Base-by-base conservation (phyloP, 2,329 filamentous ascomycete genomes). In the Diaporthe ilicicola region DNA sequence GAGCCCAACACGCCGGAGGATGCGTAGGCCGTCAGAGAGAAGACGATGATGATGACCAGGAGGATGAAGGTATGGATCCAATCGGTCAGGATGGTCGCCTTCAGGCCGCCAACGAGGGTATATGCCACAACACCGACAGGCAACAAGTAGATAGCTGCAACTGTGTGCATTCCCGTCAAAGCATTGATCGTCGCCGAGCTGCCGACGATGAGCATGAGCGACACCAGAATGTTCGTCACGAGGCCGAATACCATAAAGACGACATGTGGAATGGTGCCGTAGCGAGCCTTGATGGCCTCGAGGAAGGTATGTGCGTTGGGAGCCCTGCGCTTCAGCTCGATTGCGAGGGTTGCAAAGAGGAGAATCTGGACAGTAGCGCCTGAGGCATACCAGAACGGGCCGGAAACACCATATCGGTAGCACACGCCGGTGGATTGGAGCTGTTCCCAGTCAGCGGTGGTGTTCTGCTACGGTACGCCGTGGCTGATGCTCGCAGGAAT, bases 291-390 rank as follows among this genome's bases (percentile, higher is more conserved):
- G 76, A 97, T 93, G 61, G 93, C 92, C 83, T 97, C 94, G 12
- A 97, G 88, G 80, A 94, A 95, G 0, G 89, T 91, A 75, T 97
- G 94, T 0, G 94, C 94, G 78, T 97, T 97, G 0, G 94, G 94
- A 0, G 94, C 93, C 69, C 93, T 90, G 74, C 93, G 87, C 84
- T 97, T 98, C 66, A 97, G 82, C 80, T 97, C 94, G 75, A 97
- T 97, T 37, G 94, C 94, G 34, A 97, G 87, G 0, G 94, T 97
- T 1, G 95, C 94, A 76, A 98, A 97, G 1, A 98, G 86, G 34
- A 97, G 87, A 76, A 98, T 95, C 79, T 97, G 94, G 7, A 96
- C 93, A 0, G 92, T 94, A 13, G 93, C 94, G n/a, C 91, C 89
- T 1, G 85, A 87, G 1, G 88, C 89, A 76, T 91, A 91, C 87